Evolutionary conservation across 257 asterid genomes (phyloP).

Genomic region (Dorcoceras hygrometricum): DNA sequence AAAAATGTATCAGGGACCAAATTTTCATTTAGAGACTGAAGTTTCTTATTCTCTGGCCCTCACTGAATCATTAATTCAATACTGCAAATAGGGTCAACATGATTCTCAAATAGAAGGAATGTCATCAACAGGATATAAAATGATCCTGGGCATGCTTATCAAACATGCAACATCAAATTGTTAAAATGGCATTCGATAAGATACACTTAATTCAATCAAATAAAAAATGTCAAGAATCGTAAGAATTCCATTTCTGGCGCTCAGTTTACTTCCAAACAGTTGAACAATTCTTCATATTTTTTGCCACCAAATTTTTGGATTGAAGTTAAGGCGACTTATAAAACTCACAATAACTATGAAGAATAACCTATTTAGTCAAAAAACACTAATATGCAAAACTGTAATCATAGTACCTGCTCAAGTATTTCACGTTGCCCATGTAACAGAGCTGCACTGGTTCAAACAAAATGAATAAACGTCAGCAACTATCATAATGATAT

Average conservation of each 20-base stretch:
- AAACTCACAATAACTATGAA: background rate
- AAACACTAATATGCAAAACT: background rate
- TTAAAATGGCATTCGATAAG: background rate
- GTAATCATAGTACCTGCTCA: constrained; percentile 62
- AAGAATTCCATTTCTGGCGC: background rate
- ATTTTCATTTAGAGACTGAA: background rate
- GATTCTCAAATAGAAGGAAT: background rate
- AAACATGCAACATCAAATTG: background rate
- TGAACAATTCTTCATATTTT: too few species aligned
- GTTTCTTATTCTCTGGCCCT: background rate
- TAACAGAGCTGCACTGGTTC: constrained; percentile 74
- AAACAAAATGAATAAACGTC: constrained; percentile 25
- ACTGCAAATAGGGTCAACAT: background rate
- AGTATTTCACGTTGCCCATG: constrained; percentile 84
- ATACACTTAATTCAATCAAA: too few species aligned
- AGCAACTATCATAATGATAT: constrained; percentile 15
- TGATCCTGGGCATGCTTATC: background rate
- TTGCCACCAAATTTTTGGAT: background rate
- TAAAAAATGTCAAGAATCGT: background rate
- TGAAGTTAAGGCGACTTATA: background rate
- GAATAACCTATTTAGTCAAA: background rate
- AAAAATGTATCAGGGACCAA: constrained; percentile 1
- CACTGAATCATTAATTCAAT: constrained; percentile 1
- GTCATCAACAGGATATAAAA: background rate
- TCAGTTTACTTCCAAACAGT: background rate